These are phyloP conservation scores for Bretschneidera sinensis DNA, from an alignment of 345 rosid genomes.

Conservation along the genomic window DNA sequence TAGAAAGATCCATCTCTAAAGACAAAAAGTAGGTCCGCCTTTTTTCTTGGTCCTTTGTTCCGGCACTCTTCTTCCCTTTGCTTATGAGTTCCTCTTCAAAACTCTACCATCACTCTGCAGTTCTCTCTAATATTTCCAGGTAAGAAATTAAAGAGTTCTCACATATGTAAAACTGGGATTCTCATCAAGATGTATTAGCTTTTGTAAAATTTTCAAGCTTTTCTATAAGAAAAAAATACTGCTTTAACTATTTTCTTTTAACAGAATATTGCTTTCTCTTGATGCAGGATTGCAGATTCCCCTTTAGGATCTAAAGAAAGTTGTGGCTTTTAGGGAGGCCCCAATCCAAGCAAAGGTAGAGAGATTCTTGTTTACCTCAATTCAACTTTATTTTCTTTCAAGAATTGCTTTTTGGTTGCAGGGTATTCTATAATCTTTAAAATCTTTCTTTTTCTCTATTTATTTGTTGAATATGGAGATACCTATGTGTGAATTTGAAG, in stretches of 20 bases:
- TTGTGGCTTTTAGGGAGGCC: background rate
- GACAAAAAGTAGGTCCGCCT: slow-evolving; percentile 21
- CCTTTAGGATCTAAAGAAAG: slow-evolving; percentile 14
- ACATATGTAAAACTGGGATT: background rate
- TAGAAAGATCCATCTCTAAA: background rate
- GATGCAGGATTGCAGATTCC: slow-evolving; percentile 40
- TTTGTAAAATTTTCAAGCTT: no score
- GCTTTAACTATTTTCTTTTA: background rate
- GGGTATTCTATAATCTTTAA: background rate
- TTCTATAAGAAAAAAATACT: no score
- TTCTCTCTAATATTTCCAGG: slow-evolving; percentile 15
- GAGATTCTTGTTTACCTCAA: slow-evolving; percentile 7
- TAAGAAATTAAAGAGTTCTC: slow-evolving; percentile 10
- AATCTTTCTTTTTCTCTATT: background rate
- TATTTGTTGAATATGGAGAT: slow-evolving; percentile 10
- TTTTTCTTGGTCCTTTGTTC: background rate
- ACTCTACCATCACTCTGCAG: background rate
- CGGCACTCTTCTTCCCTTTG: slow-evolving; percentile 2
- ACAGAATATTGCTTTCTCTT: slow-evolving; percentile 16
- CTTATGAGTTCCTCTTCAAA: background rate
- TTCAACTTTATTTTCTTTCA: no score
- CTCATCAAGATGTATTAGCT: background rate
- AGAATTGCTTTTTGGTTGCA: background rate
- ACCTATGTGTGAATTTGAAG: slow-evolving; percentile 4
- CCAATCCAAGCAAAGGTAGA: slow-evolving; percentile 22